These are phyloP conservation scores for Ceratocystis cubensis DNA, from an alignment of 2,329 filamentous ascomycete genomes.

Conservation along the genomic window DNA sequence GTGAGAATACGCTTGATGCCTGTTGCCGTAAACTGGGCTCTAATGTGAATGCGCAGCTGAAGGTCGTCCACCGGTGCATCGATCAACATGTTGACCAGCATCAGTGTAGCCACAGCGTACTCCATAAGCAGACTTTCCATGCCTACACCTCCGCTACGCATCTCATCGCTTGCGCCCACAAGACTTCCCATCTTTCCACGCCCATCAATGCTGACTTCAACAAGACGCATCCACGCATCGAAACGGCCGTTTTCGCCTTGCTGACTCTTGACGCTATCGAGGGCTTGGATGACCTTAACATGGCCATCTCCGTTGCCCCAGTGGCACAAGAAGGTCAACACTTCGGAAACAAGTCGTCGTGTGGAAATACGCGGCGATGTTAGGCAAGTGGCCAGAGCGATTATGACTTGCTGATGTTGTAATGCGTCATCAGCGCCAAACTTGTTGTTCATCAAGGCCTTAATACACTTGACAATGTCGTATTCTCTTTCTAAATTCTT, in stretches of 20 bases:
- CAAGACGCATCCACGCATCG: conserved; percentile 96
- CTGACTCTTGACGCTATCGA: conserved; percentile 80
- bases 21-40: conserved; percentile 90
- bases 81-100: conserved; percentile 92
- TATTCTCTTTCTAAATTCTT: conserved; percentile 85
- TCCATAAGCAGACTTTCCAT: conserved; percentile 99
- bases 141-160: conserved; percentile 88
- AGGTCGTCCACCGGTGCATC: conserved; percentile 82
- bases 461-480: conserved; percentile 94
- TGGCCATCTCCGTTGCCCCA: conserved; percentile 86
- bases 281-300: conserved; percentile 80
- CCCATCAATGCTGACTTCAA: conserved; percentile 92
- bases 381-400: conserved; percentile 74
- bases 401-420: conserved; percentile 75
- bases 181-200: conserved; percentile 98
- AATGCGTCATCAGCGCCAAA: conserved; percentile 95
- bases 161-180: conserved; percentile 91
- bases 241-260: conserved; percentile 90
- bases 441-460: conserved; percentile 98
- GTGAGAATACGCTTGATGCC: conserved; percentile 86
- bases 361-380: conserved; percentile 83
- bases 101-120: conserved; percentile 88
- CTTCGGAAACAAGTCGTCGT: conserved; percentile 87
- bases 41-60: conserved; percentile 82
- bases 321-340: conserved; percentile 89